These are phyloP conservation scores for Sporothrix sp. DNA, from an alignment of 2,329 filamentous ascomycete species.

Conservation along the genomic window DNA sequence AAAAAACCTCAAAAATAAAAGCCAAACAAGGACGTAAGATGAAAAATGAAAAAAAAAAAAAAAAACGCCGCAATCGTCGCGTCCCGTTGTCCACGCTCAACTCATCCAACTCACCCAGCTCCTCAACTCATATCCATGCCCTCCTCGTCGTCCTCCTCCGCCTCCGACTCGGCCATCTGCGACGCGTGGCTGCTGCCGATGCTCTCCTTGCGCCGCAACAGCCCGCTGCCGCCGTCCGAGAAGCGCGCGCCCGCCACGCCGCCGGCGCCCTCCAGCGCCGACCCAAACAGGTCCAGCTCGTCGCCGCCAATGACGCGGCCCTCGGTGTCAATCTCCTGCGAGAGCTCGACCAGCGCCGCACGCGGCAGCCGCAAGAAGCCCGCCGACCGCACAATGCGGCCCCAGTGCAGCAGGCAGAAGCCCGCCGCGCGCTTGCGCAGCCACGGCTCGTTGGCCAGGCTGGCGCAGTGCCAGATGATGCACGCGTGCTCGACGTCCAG, in stretches of 20 bases:
- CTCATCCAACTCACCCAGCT: not conserved
- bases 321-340: conserved; percentile 86
- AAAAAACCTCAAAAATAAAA: not conserved
- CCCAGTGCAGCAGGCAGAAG: conserved; percentile 92
- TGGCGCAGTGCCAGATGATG: conserved; percentile 90
- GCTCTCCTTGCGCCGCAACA: conserved; percentile 45
- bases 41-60: not conserved
- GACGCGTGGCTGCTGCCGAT: conserved; percentile 51
- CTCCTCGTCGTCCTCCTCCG: conserved; percentile 21
- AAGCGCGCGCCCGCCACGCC: conserved; percentile 25
- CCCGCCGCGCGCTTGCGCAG: conserved; percentile 76
- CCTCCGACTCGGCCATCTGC: conserved; percentile 47
- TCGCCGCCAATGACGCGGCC: conserved; percentile 85
- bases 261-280: conserved; percentile 36
- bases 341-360: conserved; percentile 75
- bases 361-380: conserved; percentile 77
- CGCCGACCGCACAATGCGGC: conserved; percentile 78
- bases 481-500: conserved; percentile 92
- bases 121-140: conserved; percentile 19
- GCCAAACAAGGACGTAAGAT: not conserved
- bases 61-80: too few species aligned
- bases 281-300: conserved; percentile 54
- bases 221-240: conserved; percentile 28
- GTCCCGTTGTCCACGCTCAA: too few species aligned
- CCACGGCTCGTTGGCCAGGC: conserved; percentile 86